Evolutionary conservation across 1,139 yeast species (phyloP), one percentile per base, ranked within the genome.

Genomic region (Nadsonia starkeyi-henricii): DNA sequence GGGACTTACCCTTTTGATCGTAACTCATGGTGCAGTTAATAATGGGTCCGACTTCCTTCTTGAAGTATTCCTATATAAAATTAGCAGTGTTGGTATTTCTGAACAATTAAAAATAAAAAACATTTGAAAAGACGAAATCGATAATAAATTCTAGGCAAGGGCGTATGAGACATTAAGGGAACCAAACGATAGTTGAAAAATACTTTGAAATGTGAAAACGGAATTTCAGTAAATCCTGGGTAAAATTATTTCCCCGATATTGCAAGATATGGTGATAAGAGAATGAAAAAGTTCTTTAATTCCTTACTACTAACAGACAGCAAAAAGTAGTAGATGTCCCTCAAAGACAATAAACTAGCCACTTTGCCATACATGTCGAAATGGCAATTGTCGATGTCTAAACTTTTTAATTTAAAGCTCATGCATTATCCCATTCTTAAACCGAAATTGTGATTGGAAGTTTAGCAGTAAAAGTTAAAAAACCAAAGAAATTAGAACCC

Each of bases 1-100:
- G 84, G 56, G 95, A 86, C 66, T 79, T 80, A 48, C 98, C 98
- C 63, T 76, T 80, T 67, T 83, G 86, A 64, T 85, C 86, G 74
- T 85, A 91, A 56, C 82, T 75, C 61, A 89, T 75, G 50, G 78
- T 73, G 62, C 85, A 81, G 55, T 74, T 73, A 56, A 72, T 72
- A 58, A 91, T 86, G 57, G 89, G 86, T 58, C 98, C 98, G 59
- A 91, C 78, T 69, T 85, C 88, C 52, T 84, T 75, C 62, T 80
- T 77, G 68, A 91, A 88, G 69, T 86, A 91, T 69, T 86, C 95
- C 95, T 86, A 72, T 48, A 33, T 33, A 33, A 9, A 15, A 33
- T 33, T 33, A 33, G 39, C 39, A 4, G 39, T 33, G 39, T 33
- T 33, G 39, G 39, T 33, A 33, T 33, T 33, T 33, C 17, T 33